These are phyloP conservation scores for Aspergillus campestris DNA, from an alignment of 495 filamentous ascomycete genomes.

Conservation along the genomic window DNA sequence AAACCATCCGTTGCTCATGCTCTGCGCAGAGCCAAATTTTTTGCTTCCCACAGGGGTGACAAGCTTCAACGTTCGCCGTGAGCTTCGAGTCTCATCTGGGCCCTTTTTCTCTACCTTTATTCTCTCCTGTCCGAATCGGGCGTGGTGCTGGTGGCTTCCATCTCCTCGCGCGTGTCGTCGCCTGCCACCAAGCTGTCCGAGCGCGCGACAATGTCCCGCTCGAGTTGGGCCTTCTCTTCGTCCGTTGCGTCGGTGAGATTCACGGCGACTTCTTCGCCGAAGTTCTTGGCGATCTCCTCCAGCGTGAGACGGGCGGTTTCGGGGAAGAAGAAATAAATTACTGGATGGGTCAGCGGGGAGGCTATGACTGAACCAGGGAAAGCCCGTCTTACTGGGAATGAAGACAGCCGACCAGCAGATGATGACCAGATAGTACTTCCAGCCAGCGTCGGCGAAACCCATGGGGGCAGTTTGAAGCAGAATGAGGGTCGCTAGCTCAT, in stretches of 20 bases:
- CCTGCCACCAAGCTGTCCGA: background rate
- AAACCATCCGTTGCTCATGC: too few relatives aligned
- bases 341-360: constrained; percentile 4
- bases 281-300: constrained; percentile 40
- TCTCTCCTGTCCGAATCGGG: too few relatives aligned
- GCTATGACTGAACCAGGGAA: background rate
- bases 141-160: too few relatives aligned
- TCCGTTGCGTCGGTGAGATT: constrained; percentile 25
- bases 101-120: too few relatives aligned
- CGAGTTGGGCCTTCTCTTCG: constrained; percentile 22
- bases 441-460: constrained; percentile 33
- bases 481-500: constrained; percentile 23
- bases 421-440: constrained; percentile 43
- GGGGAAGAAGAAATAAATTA: constrained; percentile 47
- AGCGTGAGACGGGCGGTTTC: constrained; percentile 47
- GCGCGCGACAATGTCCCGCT: constrained; percentile 5
- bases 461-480: constrained; percentile 35
- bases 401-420: constrained; percentile 38
- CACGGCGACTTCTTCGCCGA: constrained; percentile 34
- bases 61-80: too few relatives aligned
- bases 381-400: constrained; percentile 19
- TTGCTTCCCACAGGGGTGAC: too few relatives aligned
- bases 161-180: too few relatives aligned
- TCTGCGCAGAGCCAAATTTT: too few relatives aligned
- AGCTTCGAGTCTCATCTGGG: too few relatives aligned